phyloP scores from a whole-genome alignment of 129 eudicot genomes.

The Sambucus nigra region DNA sequence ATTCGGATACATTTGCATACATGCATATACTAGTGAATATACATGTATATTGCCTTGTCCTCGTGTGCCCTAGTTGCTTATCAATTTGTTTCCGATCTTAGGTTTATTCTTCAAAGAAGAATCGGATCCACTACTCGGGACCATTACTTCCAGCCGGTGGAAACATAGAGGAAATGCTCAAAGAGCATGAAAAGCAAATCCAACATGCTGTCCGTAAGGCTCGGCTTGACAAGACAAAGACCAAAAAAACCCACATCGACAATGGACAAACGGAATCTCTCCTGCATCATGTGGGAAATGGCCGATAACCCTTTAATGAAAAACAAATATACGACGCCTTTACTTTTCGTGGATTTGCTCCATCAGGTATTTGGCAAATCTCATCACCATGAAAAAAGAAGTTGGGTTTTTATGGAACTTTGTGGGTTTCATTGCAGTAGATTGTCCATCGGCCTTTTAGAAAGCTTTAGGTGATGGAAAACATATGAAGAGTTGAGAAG shows the following conservation, averaged over 20 bases:
- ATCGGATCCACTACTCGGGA: constrained; percentile 77
- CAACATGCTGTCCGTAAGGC: constrained; percentile 85
- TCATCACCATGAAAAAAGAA: neutral
- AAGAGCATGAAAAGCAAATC: constrained; percentile 80
- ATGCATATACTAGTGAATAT: too few relatives aligned
- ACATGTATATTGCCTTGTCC: too few relatives aligned
- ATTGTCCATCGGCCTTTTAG: neutral
- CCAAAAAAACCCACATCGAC: constrained; percentile 22
- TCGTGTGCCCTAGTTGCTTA: neutral
- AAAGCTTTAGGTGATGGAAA: constrained; percentile 7
- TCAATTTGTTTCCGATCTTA: constrained; percentile 15
- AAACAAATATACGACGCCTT: neutral
- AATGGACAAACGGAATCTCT: constrained; percentile 62
- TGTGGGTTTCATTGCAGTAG: neutral
- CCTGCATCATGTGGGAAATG: constrained; percentile 30
- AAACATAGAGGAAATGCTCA: constrained; percentile 76
- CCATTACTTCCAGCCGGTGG: constrained; percentile 70
- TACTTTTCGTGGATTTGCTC: too few relatives aligned
- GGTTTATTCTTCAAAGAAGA: constrained; percentile 55
- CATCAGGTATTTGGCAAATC: neutral
- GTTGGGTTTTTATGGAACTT: neutral
- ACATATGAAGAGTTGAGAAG: constrained; percentile 1
- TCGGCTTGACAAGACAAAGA: constrained; percentile 49
- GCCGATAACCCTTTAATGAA: constrained; percentile 16
- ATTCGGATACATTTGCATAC: too few relatives aligned